Conservation (phyloP, 306 rosid species). For the Mimosa pudica region DNA sequence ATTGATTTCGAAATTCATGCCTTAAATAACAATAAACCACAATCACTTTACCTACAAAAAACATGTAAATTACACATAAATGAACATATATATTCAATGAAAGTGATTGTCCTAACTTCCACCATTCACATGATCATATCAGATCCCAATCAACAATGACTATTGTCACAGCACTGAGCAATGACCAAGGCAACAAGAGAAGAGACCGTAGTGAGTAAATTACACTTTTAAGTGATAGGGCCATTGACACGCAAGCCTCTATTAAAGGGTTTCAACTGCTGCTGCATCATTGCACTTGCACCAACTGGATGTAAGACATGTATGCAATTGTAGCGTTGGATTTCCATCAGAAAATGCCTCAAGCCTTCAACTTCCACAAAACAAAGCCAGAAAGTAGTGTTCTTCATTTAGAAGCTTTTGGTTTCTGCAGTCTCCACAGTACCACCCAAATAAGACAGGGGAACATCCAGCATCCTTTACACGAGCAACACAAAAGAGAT, state of each 20-base stretch:
- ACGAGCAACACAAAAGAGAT: constrained; percentile 42
- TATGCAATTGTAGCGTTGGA: constrained; percentile 40
- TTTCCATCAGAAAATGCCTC: constrained; percentile 39
- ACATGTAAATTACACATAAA: neutral
- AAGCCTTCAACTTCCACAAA: constrained; percentile 43
- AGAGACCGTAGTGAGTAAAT: neutral
- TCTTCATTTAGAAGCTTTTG: constrained; percentile 46
- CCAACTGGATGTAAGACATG: constrained; percentile 44
- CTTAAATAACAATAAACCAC: no score
- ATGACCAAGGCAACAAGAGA: neutral
- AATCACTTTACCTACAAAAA: no score
- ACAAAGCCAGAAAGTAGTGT: constrained; percentile 39
- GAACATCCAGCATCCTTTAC: constrained; percentile 39
- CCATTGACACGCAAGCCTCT: neutral
- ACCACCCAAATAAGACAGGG: constrained; percentile 47
- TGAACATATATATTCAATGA: constrained; percentile 33
- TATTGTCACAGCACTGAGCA: constrained; percentile 4
- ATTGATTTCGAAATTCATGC: no score
- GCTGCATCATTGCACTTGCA: constrained; percentile 16
- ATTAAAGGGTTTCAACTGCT: constrained; percentile 37
- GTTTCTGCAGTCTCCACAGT: constrained; percentile 27
- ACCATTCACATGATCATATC: constrained; percentile 39
- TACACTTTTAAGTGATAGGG: neutral
- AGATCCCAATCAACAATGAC: neutral
- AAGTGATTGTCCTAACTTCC: constrained; percentile 29